Percentiles rank a stretch among this genome's conserved stretches.
These are phyloP conservation scores for Metroxylon sagu DNA, from an alignment of 176 grass and related monocot species.

Conservation along the genomic window DNA sequence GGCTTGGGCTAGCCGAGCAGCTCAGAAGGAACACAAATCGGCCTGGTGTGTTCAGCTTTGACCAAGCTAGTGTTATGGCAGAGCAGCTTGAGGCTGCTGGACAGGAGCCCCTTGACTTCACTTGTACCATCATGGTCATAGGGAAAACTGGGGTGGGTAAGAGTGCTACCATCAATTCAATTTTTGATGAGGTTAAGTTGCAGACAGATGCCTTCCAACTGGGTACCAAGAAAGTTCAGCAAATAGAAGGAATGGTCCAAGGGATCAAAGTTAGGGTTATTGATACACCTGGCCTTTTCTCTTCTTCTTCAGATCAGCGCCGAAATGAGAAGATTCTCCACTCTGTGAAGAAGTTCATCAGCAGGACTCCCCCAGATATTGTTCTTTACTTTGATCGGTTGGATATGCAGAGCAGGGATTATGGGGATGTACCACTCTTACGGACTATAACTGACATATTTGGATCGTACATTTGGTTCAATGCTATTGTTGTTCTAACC, in stretches of 20 bases:
- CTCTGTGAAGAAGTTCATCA: conserved; percentile 65
- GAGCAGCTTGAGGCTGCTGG: conserved; percentile 73
- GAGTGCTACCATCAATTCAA: conserved; percentile 91
- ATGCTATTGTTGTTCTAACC: conserved; percentile 85
- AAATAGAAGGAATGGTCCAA: conserved; percentile 59
- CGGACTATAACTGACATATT: conserved; percentile 73
- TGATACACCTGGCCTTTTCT: conserved; percentile 82
- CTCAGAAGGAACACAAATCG: conserved; percentile 54
- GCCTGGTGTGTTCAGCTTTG: conserved; percentile 54
- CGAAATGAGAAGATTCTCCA: conserved; percentile 75
- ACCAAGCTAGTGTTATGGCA: conserved; percentile 62
- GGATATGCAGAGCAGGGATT: conserved; percentile 81
- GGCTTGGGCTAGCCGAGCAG: conserved; percentile 90
- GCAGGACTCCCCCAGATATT: conserved; percentile 72
- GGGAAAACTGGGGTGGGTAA: conserved; percentile 95
- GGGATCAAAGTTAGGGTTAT: conserved; percentile 81
- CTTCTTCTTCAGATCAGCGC: conserved; percentile 60
- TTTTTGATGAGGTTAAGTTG: conserved; percentile 57
- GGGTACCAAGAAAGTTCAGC: conserved; percentile 65
- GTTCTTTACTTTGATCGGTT: conserved; percentile 94
- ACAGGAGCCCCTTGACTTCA: conserved; percentile 58
- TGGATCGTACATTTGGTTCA: conserved; percentile 76
- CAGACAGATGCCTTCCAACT: conserved; percentile 70
- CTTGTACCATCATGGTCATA: conserved; percentile 86
- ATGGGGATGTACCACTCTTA: conserved; percentile 63